phyloP scores from a whole-genome alignment of 2,329 filamentous ascomycete genomes.

The Nakataea oryzae region DNA sequence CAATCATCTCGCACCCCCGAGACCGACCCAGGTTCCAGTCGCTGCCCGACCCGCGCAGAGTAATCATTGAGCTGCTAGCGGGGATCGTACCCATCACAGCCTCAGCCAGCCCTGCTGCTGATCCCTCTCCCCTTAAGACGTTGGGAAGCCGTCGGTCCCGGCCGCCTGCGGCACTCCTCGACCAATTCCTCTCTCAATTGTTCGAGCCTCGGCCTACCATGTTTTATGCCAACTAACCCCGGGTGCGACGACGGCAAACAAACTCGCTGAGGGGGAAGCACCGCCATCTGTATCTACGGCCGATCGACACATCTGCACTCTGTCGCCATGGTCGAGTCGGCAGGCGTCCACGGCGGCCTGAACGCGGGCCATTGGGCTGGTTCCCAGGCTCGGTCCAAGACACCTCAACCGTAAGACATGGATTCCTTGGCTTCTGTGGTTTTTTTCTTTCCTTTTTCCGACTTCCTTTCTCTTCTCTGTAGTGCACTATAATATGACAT shows the following conservation, averaged over 20 bases:
- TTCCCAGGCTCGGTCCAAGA: conserved; percentile 32
- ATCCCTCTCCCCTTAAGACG: not conserved
- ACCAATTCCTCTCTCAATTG: not conserved
- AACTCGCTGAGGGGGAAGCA: not conserved
- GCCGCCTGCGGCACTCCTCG: not conserved
- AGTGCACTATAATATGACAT: too few species aligned
- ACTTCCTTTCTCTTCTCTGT: too few species aligned
- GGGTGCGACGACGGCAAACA: not conserved
- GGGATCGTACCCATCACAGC: not conserved
- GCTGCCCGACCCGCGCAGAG: not conserved
- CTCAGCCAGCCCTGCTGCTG: not conserved
- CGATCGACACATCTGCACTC: not conserved
- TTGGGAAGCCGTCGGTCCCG: not conserved
- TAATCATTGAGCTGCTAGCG: not conserved
- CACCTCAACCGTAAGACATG: conserved; percentile 21
- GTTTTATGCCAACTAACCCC: not conserved
- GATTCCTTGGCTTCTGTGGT: not conserved
- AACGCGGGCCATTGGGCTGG: conserved; percentile 33
- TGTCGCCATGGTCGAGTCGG: conserved; percentile 30
- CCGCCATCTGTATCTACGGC: not conserved
- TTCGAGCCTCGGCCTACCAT: not conserved
- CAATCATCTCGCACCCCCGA: not conserved
- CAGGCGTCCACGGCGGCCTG: conserved; percentile 35
- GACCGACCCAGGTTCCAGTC: not conserved
- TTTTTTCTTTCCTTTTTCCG: too few species aligned